These are phyloP conservation scores for Pascua sp. DNA, from an alignment of 1,284 basidiomycete genomes.

Conservation along the genomic window DNA sequence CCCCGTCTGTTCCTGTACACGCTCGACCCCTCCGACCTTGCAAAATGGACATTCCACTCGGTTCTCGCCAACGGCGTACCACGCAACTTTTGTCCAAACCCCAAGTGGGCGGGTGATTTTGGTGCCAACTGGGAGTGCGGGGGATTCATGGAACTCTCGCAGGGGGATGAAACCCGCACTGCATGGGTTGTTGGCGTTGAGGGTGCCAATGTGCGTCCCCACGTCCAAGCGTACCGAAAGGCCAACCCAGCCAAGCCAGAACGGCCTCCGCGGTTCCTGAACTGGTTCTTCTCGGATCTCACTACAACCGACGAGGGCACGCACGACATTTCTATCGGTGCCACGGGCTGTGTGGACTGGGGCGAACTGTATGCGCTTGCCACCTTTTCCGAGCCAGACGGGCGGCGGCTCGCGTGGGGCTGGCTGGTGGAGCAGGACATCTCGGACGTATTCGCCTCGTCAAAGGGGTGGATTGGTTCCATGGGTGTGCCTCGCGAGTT, in stretches of 20 bases:
- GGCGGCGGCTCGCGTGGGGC: conserved; percentile 14
- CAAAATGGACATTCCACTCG: conserved; percentile 17
- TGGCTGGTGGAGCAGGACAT: conserved; percentile 26
- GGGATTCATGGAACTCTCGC: conserved; percentile 7
- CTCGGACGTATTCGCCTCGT: conserved; percentile 2
- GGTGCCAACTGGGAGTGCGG: conserved; percentile 26
- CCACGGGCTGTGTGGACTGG: conserved; percentile 18
- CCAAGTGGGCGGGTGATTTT: conserved; percentile 15
- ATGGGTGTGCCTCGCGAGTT: conserved; percentile 23
- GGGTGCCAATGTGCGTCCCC: conserved; percentile 3
- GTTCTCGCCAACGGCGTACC: conserved; percentile 5
- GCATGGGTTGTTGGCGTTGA: conserved; percentile 3
- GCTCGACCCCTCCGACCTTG: conserved; percentile 15
- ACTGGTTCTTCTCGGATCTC: conserved; percentile 1
- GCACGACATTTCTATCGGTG: not conserved
- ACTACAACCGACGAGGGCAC: not conserved
- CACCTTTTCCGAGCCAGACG: conserved; percentile 11
- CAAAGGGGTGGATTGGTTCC: conserved; percentile 21
- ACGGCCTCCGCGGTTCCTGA: conserved; percentile 1
- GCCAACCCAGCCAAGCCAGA: not conserved
- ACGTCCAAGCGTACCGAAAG: not conserved
- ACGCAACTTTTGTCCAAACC: not conserved
- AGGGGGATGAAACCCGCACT: not conserved
- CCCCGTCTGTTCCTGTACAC: conserved; percentile 19
- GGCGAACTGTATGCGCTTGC: conserved; percentile 19